Percentiles rank a stretch among this genome's conserved stretches.
Evolutionary conservation across 441 rosid species (phyloP).

Genomic region (Lagerstroemia fauriei): DNA sequence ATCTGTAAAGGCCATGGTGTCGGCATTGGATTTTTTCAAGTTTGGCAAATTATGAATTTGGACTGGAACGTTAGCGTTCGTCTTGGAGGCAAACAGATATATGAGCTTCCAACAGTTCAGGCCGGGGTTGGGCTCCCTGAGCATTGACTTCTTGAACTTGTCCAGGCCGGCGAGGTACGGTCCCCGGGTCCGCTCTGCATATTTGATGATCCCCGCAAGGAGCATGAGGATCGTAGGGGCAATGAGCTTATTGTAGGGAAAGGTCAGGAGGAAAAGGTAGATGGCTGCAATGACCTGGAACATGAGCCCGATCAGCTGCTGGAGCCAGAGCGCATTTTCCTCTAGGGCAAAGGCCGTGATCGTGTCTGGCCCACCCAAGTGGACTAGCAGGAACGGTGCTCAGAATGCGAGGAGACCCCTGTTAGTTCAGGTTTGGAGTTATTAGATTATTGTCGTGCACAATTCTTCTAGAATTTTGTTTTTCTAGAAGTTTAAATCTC

Average conservation of each 20-base stretch:
- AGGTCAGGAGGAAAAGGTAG: background rate
- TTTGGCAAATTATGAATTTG: background rate
- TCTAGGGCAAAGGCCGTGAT: conserved; percentile 5
- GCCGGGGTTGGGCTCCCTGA: background rate
- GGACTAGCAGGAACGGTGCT: conserved; percentile 15
- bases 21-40: background rate
- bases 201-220: conserved; percentile 2
- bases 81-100: background rate
- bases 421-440: background rate
- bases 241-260: background rate
- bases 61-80: background rate
- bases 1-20: background rate
- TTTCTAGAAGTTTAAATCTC: too few relatives aligned
- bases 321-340: conserved; percentile 1
- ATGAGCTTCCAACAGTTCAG: background rate
- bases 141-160: background rate
- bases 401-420: conserved; percentile 1
- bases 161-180: background rate
- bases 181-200: background rate
- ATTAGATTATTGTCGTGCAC: too few relatives aligned
- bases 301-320: conserved; percentile 9
- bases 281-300: background rate
- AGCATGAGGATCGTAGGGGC: background rate
- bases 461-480: too few relatives aligned
- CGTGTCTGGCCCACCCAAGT: conserved; percentile 18